Evolutionary conservation across 805 yeast species (phyloP).

Genomic region (Komagataella populi): DNA sequence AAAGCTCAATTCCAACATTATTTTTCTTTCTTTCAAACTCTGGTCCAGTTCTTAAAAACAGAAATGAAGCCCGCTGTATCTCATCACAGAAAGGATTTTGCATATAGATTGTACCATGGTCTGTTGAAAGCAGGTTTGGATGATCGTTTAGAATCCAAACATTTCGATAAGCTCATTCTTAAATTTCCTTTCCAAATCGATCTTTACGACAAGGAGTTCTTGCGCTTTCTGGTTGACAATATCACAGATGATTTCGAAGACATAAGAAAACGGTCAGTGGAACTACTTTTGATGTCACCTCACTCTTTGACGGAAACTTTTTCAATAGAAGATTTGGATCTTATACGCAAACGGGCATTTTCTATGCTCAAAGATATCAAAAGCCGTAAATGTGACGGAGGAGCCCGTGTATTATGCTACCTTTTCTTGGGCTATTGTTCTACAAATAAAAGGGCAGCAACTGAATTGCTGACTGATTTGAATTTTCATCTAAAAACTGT

Average conservation of each 20-base stretch:
- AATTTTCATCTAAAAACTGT: slow-evolving; percentile 22
- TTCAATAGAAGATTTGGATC: slow-evolving; percentile 8
- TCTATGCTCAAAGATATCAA: slow-evolving; percentile 23
- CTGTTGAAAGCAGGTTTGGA: slow-evolving; percentile 48
- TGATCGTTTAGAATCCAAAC: slow-evolving; percentile 19
- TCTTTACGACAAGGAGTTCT: slow-evolving; percentile 23
- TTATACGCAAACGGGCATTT: slow-evolving; percentile 10
- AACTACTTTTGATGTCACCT: slow-evolving; percentile 32
- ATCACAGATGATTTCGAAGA: slow-evolving; percentile 68
- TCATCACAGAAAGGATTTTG: slow-evolving; percentile 35
- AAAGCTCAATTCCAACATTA: slow-evolving; percentile 10
- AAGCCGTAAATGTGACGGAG: slow-evolving; percentile 67
- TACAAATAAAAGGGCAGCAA: slow-evolving; percentile 6
- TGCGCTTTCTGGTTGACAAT: slow-evolving; percentile 43
- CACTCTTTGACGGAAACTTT: slow-evolving; percentile 13
- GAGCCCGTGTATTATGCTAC: slow-evolving; percentile 53
- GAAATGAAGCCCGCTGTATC: slow-evolving; percentile 43
- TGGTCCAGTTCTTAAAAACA: slow-evolving; percentile 20
- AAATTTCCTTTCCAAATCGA: slow-evolving; percentile 33
- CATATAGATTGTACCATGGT: slow-evolving; percentile 30
- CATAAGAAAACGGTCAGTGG: slow-evolving; percentile 39
- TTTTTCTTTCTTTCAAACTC: slow-evolving; percentile 20
- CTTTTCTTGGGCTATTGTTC: slow-evolving; percentile 22
- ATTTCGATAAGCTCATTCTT: slow-evolving; percentile 29
- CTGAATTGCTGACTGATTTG: slow-evolving; percentile 14